phyloP scores from a whole-genome alignment of 2,329 filamentous ascomycete species.

The Scortechinia acanthostroma region DNA sequence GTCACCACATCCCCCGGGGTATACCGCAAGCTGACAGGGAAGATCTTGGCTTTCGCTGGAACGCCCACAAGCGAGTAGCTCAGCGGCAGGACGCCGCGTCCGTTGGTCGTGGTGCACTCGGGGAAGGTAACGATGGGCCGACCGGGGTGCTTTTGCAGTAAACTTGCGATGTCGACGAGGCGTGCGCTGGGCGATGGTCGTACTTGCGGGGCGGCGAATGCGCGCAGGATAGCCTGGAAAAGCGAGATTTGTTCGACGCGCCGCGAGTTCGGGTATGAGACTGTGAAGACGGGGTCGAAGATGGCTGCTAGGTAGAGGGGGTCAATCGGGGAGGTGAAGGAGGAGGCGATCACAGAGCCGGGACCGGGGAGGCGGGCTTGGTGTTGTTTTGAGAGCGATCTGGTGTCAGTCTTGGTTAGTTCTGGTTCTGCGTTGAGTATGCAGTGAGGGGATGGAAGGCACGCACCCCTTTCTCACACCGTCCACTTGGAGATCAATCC shows the following conservation, averaged over 20 bases:
- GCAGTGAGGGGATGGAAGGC: conserved; percentile 3
- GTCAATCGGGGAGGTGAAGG: conserved; percentile 57
- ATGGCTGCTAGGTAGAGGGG: conserved; percentile 59
- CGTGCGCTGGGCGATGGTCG: conserved; percentile 19
- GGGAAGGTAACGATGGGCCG: conserved; percentile 53
- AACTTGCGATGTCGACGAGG: conserved; percentile 25
- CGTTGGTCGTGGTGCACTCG: conserved; percentile 60
- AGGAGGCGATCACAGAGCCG: conserved; percentile 51
- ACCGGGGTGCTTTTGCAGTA: conserved; percentile 40
- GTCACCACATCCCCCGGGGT: conserved; percentile 56
- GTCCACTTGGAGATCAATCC: conserved; percentile 61
- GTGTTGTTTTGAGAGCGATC: conserved; percentile 40
- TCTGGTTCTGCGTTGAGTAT: neutral
- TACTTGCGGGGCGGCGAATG: conserved; percentile 33
- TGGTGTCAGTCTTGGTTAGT: too few relatives aligned
- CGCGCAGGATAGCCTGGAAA: conserved; percentile 45
- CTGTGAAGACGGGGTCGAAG: conserved; percentile 59
- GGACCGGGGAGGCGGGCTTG: conserved; percentile 41
- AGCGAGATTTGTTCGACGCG: conserved; percentile 49
- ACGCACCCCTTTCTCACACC: conserved; percentile 55
- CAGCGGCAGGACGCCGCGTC: conserved; percentile 50
- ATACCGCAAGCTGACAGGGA: conserved; percentile 53
- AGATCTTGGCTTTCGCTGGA: conserved; percentile 43
- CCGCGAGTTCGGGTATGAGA: conserved; percentile 43
- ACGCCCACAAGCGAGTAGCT: conserved; percentile 44